Base-by-base conservation (phyloP, 768 basidiomycete genomes). In the Russula foetens region DNA sequence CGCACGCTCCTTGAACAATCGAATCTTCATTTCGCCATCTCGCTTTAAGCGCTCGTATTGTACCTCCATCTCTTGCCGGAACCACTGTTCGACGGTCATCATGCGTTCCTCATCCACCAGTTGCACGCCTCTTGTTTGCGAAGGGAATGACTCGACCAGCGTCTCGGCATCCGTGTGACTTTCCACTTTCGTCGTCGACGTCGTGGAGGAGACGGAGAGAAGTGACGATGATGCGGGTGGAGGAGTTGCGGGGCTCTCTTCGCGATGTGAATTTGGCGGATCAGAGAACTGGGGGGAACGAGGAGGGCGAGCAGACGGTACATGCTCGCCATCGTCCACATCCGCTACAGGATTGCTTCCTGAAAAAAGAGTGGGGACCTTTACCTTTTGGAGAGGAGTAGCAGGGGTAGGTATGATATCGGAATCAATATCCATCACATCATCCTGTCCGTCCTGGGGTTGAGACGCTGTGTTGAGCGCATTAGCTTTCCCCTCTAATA, bases 71-170 rank as follows among this genome's bases (percentile, higher is more conserved):
- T 92, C 90, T 65, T 83, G 81, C 56, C 85, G 77, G 59, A 92
- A 84, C 82, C 89, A 89, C 67, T 93, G 83, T 67, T 93, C 91
- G 50, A 94, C 79, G 0, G 90, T 88, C 88, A 93, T 86, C 21
- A 77, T 73, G 60, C 85, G 76, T 69, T 93, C 88, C 21, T 81
- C 81, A 47, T 86, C 86, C 7, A 78, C 82, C 43, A 90, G 74
- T 24, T 64, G 63, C 14, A 60, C 39, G 12, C 71, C 26, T 7
- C 38, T 63, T 45, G 67, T 61, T 45, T 63, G 64, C 45, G 71
- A 48, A 7, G 72, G 66, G 11, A 71, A 15, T 47, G 61, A 50
- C 19, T 69, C 35, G 47, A 70, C 56, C 63, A 71, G 50, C 58
- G 71, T 62, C 29, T 47, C 47, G n/a, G 68, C 67, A 29, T 44